Evolutionary conservation across 1,139 yeast genomes (phyloP).

Genomic region (Pichia cactophila): DNA sequence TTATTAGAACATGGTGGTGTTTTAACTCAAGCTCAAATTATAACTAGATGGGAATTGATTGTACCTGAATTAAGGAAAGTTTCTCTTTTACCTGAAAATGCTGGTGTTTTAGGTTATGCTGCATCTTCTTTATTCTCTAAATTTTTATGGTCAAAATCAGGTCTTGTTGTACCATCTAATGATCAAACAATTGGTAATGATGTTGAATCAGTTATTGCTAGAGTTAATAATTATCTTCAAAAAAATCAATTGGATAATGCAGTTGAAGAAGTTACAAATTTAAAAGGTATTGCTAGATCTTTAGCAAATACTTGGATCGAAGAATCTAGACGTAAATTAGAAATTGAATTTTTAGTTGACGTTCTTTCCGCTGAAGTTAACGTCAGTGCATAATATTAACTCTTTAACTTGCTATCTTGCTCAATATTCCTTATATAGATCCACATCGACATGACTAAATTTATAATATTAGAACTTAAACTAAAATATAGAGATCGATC

Average conservation of each 20-base stretch:
- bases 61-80: slow-evolving; percentile 86
- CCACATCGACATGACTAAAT: not conserved
- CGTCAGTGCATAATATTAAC: slow-evolving; percentile 17
- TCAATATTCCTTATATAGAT: not conserved
- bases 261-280: slow-evolving; percentile 81
- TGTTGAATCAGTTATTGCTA: slow-evolving; percentile 79
- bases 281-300: slow-evolving; percentile 91
- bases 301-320: slow-evolving; percentile 87
- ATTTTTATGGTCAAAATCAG: slow-evolving; percentile 58
- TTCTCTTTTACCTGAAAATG: slow-evolving; percentile 74
- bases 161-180: slow-evolving; percentile 39
- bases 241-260: slow-evolving; percentile 81
- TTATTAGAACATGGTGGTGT: slow-evolving; percentile 36
- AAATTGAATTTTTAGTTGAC: slow-evolving; percentile 71
- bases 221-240: slow-evolving; percentile 70
- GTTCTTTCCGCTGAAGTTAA: slow-evolving; percentile 50
- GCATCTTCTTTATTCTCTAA: slow-evolving; percentile 72
- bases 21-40: slow-evolving; percentile 56
- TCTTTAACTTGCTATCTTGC: not conserved
- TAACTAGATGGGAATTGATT: slow-evolving; percentile 64
- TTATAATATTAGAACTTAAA: not conserved
- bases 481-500: too few relatives aligned
- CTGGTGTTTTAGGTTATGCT: slow-evolving; percentile 89
- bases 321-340: slow-evolving; percentile 84
- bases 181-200: slow-evolving; percentile 60